Percentiles rank a stretch among this genome's conserved stretches.
Evolutionary conservation across 176 grass and related monocot genomes (phyloP).

Genomic region (Metroxylon sagu): DNA sequence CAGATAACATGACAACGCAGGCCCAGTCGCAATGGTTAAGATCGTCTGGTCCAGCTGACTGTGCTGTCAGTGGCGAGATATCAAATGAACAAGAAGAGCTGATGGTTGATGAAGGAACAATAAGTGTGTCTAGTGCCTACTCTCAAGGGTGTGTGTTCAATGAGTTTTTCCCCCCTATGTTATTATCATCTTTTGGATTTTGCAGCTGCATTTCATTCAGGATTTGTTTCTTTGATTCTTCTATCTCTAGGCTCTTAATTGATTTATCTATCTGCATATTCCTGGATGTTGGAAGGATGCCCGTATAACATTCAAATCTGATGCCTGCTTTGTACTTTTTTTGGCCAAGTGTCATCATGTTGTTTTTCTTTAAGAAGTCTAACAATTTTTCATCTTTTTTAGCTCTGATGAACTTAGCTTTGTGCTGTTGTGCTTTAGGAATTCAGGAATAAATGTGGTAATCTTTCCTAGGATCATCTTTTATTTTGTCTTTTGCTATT

Average conservation of each 20-base stretch:
- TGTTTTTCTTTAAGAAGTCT: too few relatives aligned
- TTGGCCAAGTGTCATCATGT: too few relatives aligned
- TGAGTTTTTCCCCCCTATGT: slow-evolving; percentile 6
- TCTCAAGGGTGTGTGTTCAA: slow-evolving; percentile 66
- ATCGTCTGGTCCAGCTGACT: slow-evolving; percentile 39
- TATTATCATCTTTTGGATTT: neutral
- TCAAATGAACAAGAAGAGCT: slow-evolving; percentile 48
- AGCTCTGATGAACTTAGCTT: too few relatives aligned
- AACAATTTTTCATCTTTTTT: too few relatives aligned
- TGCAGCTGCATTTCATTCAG: neutral
- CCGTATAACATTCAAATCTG: too few relatives aligned
- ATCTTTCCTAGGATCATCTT: too few relatives aligned
- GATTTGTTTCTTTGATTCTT: neutral
- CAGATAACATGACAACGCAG: slow-evolving; percentile 49
- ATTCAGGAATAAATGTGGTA: too few relatives aligned
- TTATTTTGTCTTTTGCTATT: too few relatives aligned
- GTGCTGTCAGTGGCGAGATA: slow-evolving; percentile 38
- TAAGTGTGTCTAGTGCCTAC: slow-evolving; percentile 67
- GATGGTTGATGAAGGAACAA: slow-evolving; percentile 77
- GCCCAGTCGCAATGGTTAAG: slow-evolving; percentile 44
- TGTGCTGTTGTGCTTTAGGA: too few relatives aligned
- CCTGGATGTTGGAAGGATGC: too few relatives aligned
- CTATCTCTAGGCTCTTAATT: neutral
- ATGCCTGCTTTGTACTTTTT: too few relatives aligned
- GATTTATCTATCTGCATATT: too few relatives aligned